Evolutionary conservation across 2,329 filamentous ascomycete genomes (phyloP), one percentile per base, ranked within the genome.

Genomic region (Fusarium stilboides): DNA sequence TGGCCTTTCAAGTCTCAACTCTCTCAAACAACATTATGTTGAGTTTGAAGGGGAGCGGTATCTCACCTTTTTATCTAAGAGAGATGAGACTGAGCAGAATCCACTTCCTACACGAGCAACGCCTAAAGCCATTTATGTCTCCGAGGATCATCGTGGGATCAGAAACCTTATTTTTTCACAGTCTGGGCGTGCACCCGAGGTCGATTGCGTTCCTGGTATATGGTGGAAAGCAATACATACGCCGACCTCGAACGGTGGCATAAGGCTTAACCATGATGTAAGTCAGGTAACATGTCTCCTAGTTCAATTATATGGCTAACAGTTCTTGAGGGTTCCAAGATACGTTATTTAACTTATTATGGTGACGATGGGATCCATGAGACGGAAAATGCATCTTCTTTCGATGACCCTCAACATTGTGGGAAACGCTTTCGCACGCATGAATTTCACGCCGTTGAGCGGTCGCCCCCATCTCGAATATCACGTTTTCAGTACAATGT

Each of bases 401-500:
- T 20, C 36, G n/a, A 19, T 24, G 5, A 19, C 19, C 17, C 15
- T 8, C 20, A 33, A 31, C 8, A 7, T 12, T 31, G 10, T 12
- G 28, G 10, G 28, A 31, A 31, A 31, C 9, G 28, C 28, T 31
- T 31, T 31, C 28, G 28, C 10, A 31, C 10, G 4, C 10, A 13
- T 31, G 1, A 10, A 4, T 31, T 31, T 10, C 28, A 31, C 28
- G 10, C 10, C 10, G 28, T 31, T 31, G 10, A 13, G 10, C 28
- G 10, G 10, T 13, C 28, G 10, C 28, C 14, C 10, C 37, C 37
- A 22, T n/a, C 12, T 20, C 26, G 39, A 33, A 17, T 53, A 8
- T 52, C 49, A n/a, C 5, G 24, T 9, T 43, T 57, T 20, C 37
- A 28, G 14, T 57, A 57, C 3, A 57, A 57, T 20, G 13, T 22